Percentiles rank a stretch among this genome's conserved stretches.
These are phyloP conservation scores for Pugionium cornutum DNA, from an alignment of 345 rosid genomes.

Conservation along the genomic window DNA sequence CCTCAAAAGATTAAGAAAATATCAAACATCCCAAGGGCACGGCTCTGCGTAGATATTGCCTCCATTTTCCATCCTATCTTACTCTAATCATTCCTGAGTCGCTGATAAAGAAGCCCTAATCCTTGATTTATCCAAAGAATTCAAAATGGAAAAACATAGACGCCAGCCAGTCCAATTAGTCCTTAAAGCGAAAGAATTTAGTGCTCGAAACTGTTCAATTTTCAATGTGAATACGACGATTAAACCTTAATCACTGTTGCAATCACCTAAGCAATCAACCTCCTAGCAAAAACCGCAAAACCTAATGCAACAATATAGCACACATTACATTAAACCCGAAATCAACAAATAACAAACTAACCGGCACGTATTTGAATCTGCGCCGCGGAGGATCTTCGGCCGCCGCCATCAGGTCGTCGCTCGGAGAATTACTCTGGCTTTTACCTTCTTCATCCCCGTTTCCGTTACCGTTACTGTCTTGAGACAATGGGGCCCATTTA, in stretches of 20 bases:
- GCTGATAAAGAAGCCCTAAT: slow-evolving; percentile 23
- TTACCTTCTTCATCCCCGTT: slow-evolving; percentile 30
- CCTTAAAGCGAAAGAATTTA: not conserved
- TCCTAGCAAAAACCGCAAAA: not conserved
- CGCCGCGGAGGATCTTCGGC: slow-evolving; percentile 72
- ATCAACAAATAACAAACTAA: slow-evolving; percentile 32
- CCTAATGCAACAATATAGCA: slow-evolving; percentile 7
- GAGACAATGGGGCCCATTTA: slow-evolving; percentile 85
- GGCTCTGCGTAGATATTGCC: not conserved
- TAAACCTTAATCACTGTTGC: slow-evolving; percentile 29
- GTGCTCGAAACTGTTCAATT: not conserved
- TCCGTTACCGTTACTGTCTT: slow-evolving; percentile 42
- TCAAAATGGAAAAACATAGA: not conserved
- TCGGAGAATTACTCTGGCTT: slow-evolving; percentile 45
- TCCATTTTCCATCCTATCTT: no score
- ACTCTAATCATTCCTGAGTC: not conserved
- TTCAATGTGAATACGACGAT: not conserved
- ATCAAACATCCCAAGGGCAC: not conserved
- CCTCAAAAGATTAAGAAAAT: not conserved
- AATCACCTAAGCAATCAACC: slow-evolving; percentile 3
- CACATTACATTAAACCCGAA: not conserved
- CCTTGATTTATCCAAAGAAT: slow-evolving; percentile 2
- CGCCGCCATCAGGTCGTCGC: slow-evolving; percentile 35
- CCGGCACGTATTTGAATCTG: slow-evolving; percentile 93
- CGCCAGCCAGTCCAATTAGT: not conserved